These are phyloP conservation scores for Arbutus unedo DNA, from an alignment of 148 eudicot genomes.

Conservation along the genomic window DNA sequence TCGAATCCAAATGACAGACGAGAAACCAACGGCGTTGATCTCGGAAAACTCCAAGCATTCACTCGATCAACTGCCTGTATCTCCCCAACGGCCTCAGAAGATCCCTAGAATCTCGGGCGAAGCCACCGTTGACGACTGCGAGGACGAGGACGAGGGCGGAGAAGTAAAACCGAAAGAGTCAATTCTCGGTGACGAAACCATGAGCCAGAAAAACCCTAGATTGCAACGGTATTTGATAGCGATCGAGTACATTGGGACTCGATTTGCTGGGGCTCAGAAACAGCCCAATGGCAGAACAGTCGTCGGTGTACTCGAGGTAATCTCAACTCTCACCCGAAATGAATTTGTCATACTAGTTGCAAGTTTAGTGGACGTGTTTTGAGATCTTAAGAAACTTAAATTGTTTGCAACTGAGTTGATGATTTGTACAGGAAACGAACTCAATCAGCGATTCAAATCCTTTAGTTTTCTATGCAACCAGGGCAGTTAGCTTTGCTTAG, in stretches of 20 bases:
- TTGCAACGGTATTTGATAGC: constrained; percentile 80
- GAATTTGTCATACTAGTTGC: not conserved
- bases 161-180: constrained; percentile 18
- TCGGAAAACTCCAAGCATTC: constrained; percentile 20
- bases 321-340: not conserved
- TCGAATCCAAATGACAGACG: constrained; percentile 19
- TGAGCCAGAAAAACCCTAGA: constrained; percentile 38
- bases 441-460: not conserved
- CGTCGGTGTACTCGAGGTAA: constrained; percentile 87
- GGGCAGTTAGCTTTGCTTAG: no score
- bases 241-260: constrained; percentile 87
- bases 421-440: not conserved
- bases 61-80: constrained; percentile 32
- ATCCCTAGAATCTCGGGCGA: constrained; percentile 32
- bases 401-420: not conserved
- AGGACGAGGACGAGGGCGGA: constrained; percentile 28
- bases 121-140: constrained; percentile 20
- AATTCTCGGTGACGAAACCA: constrained; percentile 13
- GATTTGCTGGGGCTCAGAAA: constrained; percentile 81
- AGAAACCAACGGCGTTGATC: constrained; percentile 14
- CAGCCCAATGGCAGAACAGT: constrained; percentile 68
- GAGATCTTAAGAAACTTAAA: not conserved
- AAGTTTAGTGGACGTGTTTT: not conserved
- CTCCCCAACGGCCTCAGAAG: constrained; percentile 53
- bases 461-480: no score